These are phyloP conservation scores for Galerina marginata DNA, from an alignment of 768 basidiomycete genomes.

Conservation along the genomic window DNA sequence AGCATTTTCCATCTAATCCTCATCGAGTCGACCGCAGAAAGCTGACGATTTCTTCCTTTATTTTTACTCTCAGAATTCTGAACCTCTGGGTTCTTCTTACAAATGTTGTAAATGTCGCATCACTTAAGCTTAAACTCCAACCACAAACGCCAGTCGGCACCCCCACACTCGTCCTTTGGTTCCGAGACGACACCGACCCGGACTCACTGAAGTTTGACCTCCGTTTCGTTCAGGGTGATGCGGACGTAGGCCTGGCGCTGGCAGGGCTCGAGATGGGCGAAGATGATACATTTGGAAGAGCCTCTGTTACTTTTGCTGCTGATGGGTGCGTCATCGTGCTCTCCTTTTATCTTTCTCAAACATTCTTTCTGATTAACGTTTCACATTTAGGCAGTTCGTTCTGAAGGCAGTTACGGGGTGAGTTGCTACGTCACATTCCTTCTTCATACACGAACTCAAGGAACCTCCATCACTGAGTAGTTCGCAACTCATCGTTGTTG, in stretches of 20 bases:
- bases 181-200: not conserved
- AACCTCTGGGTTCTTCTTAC: not conserved
- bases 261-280: conserved; percentile 13
- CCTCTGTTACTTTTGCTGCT: conserved; percentile 18
- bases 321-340: conserved; percentile 19
- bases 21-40: not conserved
- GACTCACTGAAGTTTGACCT: conserved; percentile 15
- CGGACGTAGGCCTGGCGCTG: conserved; percentile 22
- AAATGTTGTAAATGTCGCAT: not conserved
- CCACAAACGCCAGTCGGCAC: conserved; percentile 11
- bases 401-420: conserved; percentile 21
- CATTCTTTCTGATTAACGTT: not conserved
- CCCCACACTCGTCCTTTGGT: conserved; percentile 18
- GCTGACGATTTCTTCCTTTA: not conserved
- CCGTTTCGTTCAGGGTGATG: conserved; percentile 18
- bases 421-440: too few relatives aligned
- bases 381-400: conserved; percentile 12
- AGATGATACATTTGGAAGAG: conserved; percentile 8
- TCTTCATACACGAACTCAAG: too few relatives aligned
- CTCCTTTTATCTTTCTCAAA: too few relatives aligned
- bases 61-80: not conserved
- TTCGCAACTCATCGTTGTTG: too few relatives aligned
- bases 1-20: not conserved
- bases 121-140: conserved; percentile 16
- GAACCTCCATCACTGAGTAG: not conserved